phyloP scores from a whole-genome alignment of 2,329 filamentous ascomycete species.

The Alternaria angustiovoidea region DNA sequence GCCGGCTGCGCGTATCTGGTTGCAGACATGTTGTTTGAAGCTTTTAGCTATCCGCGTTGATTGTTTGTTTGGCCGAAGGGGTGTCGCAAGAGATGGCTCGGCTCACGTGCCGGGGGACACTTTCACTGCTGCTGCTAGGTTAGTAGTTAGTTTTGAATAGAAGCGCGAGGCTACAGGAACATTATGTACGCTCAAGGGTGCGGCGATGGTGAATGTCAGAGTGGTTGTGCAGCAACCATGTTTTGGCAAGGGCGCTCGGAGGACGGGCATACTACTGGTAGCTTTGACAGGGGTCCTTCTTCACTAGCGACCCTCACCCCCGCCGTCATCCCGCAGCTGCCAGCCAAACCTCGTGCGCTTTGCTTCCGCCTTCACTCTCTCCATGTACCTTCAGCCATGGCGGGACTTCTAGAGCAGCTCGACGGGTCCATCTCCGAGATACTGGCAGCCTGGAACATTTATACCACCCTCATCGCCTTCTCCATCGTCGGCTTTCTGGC shows the following conservation, averaged over 20 bases:
- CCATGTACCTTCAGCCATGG: conserved; percentile 42
- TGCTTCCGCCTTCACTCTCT: neutral
- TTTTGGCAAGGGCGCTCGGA: conserved; percentile 17
- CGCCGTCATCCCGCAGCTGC: conserved; percentile 18
- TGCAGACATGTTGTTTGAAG: conserved; percentile 26
- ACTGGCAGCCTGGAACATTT: conserved; percentile 81
- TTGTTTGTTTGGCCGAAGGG: conserved; percentile 19
- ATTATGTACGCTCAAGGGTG: conserved; percentile 3
- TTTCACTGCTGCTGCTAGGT: conserved; percentile 24
- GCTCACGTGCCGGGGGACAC: neutral
- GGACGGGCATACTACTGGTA: neutral
- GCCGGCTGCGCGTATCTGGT: conserved; percentile 26
- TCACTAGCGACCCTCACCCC: conserved; percentile 14
- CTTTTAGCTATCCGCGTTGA: conserved; percentile 12
- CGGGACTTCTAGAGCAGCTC: conserved; percentile 67
- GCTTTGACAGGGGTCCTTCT: conserved; percentile 9
- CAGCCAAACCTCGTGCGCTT: conserved; percentile 2
- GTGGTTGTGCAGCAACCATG: conserved; percentile 21
- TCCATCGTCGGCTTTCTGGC: conserved; percentile 72
- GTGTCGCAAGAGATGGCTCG: neutral
- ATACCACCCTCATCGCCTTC: conserved; percentile 76
- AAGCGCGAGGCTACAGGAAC: conserved; percentile 5
- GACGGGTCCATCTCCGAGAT: conserved; percentile 75
- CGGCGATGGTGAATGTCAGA: conserved; percentile 4
- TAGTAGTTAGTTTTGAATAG: conserved; percentile 28